These are phyloP conservation scores for Pseudophaeomoniella oleicola DNA, from an alignment of 2,329 filamentous ascomycete genomes.

Conservation along the genomic window DNA sequence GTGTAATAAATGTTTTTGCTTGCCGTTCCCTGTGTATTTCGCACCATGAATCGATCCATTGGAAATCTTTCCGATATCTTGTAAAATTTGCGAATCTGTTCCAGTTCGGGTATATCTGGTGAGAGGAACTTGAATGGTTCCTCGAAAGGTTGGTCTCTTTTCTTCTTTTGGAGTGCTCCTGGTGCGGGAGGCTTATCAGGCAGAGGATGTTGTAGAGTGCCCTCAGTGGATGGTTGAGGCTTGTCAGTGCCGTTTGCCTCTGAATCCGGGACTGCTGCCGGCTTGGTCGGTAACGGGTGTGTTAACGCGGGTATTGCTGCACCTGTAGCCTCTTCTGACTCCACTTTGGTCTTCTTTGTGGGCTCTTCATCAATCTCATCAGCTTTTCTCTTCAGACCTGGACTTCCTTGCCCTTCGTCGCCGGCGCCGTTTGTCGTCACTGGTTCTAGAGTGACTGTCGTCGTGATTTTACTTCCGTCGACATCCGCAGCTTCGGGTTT, in stretches of 20 bases:
- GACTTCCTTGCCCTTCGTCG: background rate
- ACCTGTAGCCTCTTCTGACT: background rate
- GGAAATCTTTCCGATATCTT: conserved; percentile 73
- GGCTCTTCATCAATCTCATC: conserved; percentile 17
- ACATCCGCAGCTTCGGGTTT: background rate
- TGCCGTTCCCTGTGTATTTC: conserved; percentile 76
- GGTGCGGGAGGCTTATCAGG: background rate
- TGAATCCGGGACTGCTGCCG: background rate
- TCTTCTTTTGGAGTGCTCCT: conserved; percentile 19
- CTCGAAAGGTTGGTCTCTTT: conserved; percentile 44
- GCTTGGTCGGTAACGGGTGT: background rate
- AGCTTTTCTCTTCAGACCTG: conserved; percentile 9
- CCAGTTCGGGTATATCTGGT: conserved; percentile 55
- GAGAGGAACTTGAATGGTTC: conserved; percentile 87
- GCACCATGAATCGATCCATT: conserved; percentile 83
- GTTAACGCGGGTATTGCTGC: background rate
- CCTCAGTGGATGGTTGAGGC: too few relatives aligned
- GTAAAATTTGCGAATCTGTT: conserved; percentile 72
- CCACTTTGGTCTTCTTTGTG: background rate
- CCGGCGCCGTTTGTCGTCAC: background rate
- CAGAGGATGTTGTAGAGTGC: background rate
- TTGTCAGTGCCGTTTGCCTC: background rate
- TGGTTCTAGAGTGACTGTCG: conserved; percentile 1
- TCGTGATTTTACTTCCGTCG: background rate
- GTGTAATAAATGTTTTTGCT: conserved; percentile 97